Conservation (phyloP, 2,329 filamentous ascomycete species). For the Colletotrichum eremochloae region DNA sequence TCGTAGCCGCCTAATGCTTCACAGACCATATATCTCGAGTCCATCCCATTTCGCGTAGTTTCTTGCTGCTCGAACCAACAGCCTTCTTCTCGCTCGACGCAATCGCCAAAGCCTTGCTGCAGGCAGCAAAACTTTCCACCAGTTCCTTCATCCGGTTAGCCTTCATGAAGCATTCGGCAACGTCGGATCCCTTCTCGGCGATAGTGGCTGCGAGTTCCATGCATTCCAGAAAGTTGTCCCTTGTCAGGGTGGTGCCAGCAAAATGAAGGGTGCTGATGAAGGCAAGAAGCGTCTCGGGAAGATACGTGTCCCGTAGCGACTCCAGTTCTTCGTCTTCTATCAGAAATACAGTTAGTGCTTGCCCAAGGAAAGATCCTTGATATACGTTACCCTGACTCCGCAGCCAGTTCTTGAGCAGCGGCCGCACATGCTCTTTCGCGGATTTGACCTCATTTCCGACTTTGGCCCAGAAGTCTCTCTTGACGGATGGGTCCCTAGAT, state of each 20-base stretch:
- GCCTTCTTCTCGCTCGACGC: conserved; percentile 67
- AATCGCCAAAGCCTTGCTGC: conserved; percentile 78
- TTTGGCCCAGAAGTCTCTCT: conserved; percentile 66
- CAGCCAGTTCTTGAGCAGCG: conserved; percentile 76
- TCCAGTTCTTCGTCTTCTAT: conserved; percentile 63
- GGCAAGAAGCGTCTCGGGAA: conserved; percentile 87
- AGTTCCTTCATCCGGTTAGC: conserved; percentile 80
- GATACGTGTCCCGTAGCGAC: conserved; percentile 79
- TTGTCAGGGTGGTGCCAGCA: conserved; percentile 79
- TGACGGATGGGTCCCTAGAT: conserved; percentile 49
- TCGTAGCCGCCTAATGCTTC: conserved; percentile 51
- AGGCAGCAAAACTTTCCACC: conserved; percentile 80
- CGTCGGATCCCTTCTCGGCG: conserved; percentile 76
- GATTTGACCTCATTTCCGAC: conserved; percentile 68
- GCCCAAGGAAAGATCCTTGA: background rate
- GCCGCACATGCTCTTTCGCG: conserved; percentile 69
- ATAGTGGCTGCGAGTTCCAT: conserved; percentile 87
- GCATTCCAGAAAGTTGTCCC: conserved; percentile 83
- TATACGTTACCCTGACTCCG: conserved; percentile 65
- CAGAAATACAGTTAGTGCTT: conserved; percentile 3
- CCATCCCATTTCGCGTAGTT: conserved; percentile 73
- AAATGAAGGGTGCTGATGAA: conserved; percentile 87
- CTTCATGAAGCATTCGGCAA: conserved; percentile 74
- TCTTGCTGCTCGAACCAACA: conserved; percentile 66
- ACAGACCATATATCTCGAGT: conserved; percentile 73